Percentiles rank a stretch among this genome's conserved stretches.
These are phyloP conservation scores for Tylopilus balloui DNA, from an alignment of 768 basidiomycete species.

Conservation along the genomic window DNA sequence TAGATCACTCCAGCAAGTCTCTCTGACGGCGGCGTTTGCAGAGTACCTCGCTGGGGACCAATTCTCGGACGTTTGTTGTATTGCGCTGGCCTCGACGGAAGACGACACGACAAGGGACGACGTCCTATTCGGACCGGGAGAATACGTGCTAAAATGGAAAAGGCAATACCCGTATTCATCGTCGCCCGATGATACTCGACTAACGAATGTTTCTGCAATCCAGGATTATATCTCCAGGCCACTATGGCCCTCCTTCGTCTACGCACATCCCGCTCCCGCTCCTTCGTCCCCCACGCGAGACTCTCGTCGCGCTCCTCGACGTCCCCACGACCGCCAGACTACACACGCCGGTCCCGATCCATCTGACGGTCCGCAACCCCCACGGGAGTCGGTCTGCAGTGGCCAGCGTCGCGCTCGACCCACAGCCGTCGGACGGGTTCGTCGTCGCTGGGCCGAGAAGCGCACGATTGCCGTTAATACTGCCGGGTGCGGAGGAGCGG, in stretches of 20 bases:
- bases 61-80: conserved; percentile 51
- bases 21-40: conserved; percentile 22
- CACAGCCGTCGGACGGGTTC: conserved; percentile 66
- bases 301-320: conserved; percentile 60
- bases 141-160: conserved; percentile 61
- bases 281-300: conserved; percentile 56
- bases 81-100: conserved; percentile 44
- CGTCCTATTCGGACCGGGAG: conserved; percentile 47
- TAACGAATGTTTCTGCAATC: neutral
- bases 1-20: neutral
- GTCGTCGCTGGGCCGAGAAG: conserved; percentile 73
- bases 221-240: conserved; percentile 46
- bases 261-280: conserved; percentile 57
- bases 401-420: conserved; percentile 68
- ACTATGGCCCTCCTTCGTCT: conserved; percentile 41
- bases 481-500: conserved; percentile 66
- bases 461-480: conserved; percentile 63
- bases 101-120: conserved; percentile 32
- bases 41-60: conserved; percentile 66
- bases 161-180: conserved; percentile 37
- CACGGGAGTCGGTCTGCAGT: conserved; percentile 62
- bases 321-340: conserved; percentile 60
- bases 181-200: neutral
- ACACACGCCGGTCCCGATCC: conserved; percentile 55
- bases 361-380: conserved; percentile 61